Base-by-base conservation (phyloP, 306 rosid species). In the Sesbania bispinosa region DNA sequence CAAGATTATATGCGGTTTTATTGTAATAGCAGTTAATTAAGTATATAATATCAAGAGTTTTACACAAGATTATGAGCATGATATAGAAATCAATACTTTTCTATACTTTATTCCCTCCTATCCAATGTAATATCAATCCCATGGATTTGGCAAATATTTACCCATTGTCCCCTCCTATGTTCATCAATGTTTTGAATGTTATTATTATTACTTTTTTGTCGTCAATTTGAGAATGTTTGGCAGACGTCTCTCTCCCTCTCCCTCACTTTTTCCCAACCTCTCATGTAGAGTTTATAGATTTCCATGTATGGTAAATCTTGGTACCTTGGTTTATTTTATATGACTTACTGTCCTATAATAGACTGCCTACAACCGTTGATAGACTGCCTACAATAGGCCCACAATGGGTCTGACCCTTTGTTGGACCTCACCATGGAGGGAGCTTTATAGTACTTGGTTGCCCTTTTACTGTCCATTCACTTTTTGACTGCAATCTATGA, bases 141-240 rank as follows among this genome's bases (percentile, higher is more conserved):
- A 6, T 16, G 11, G 21, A 60, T 55, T 48, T 67, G 71, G 52
- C 35, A 30, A 58, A 61, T 77, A 69, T 45, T 74, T 20, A 2
- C 36, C 36, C 2, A 7, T 6, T 59, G 23, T 67, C 14, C 21
- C 42, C 59, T 59, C n/a, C 11, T 21, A 30, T 54, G 6, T 41
- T 26, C 19, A 19, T 53, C 55, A 54, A 36, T n/a, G n/a, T n/a
- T n/a, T n/a, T n/a, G n/a, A n/a, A n/a, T n/a, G n/a, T n/a, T n/a
- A n/a, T 65, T 15, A 64, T 47, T 29, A 38, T 47, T 21, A 2
- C 5, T 4, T 19, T 42, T 27, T 51, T 47, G 50, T 45, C 5
- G 4, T 53, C 61, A 24, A 52, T 45, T 23, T 18, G 10, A 1
- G 13, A 27, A 58, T 74, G 10, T 33, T 63, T 10, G 19, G 10